These are phyloP conservation scores for Lophiostoma macrostomum DNA, from an alignment of 495 filamentous ascomycete species.

Conservation along the genomic window DNA sequence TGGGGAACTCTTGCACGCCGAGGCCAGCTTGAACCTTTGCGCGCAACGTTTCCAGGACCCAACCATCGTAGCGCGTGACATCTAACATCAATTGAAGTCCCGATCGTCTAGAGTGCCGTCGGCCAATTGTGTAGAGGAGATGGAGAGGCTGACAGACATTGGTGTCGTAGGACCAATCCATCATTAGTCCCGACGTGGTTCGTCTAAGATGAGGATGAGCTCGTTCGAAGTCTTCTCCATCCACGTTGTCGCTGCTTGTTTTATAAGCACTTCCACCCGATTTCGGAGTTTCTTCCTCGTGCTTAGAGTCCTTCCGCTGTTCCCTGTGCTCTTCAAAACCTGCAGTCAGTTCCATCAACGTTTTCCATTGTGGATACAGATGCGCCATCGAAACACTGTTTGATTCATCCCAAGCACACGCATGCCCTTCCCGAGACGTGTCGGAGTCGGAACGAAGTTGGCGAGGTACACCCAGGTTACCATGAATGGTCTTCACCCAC, in stretches of 20 bases:
- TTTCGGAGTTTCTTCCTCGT: too few relatives aligned
- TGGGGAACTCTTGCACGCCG: too few relatives aligned
- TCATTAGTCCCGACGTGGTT: too few relatives aligned
- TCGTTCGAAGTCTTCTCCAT: too few relatives aligned
- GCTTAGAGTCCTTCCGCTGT: background rate
- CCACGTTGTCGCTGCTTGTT: too few relatives aligned
- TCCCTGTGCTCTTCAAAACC: background rate
- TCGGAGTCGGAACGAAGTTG: background rate
- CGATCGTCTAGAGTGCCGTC: background rate
- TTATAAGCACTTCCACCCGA: too few relatives aligned
- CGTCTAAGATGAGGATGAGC: too few relatives aligned
- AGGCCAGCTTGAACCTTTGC: conserved; percentile 25
- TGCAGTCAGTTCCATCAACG: too few relatives aligned
- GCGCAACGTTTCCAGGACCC: conserved; percentile 36
- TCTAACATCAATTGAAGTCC: conserved; percentile 12
- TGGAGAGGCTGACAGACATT: conserved; percentile 32
- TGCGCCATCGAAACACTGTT: background rate
- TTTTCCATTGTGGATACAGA: background rate
- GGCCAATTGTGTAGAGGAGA: conserved; percentile 7
- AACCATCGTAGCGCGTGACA: conserved; percentile 32
- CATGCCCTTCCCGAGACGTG: too few relatives aligned
- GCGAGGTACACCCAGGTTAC: background rate
- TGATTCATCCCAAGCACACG: background rate
- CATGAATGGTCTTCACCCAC: background rate
- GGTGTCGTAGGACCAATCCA: conserved; percentile 31